Base-by-base conservation (phyloP, 2,329 filamentous ascomycete species). In the Neoascochyta sp. region DNA sequence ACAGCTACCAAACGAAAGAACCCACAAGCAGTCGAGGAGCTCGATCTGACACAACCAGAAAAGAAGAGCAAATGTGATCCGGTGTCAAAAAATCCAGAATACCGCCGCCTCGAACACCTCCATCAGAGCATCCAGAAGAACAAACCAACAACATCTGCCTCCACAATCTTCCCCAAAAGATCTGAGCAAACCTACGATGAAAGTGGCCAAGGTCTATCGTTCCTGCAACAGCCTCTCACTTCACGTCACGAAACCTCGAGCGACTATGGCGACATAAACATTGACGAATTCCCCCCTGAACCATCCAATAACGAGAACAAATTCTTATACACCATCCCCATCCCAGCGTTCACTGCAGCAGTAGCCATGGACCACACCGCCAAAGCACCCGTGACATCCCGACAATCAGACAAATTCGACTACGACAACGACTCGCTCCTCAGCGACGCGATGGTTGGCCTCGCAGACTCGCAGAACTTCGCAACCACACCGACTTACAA, bases 341-440 rank as follows among this genome's bases (percentile, higher is more conserved):
- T n/a, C n/a, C n/a, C n/a, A n/a, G n/a, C n/a, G n/a, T n/a, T n/a
- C n/a, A n/a, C n/a, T n/a, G n/a, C n/a, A n/a, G n/a, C n/a, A n/a
- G n/a, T n/a, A n/a, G n/a, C n/a, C n/a, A n/a, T n/a, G 3, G n/a
- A 31, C 7, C 27, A 29, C 3, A 11, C 15, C 3, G n/a, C 2
- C 7, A 29, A 17, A 10, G 23, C 27, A 2, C n/a, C 18, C 3
- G 16, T 24, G 4, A 4, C n/a, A 0, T 41, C 41, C 19, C 18
- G 31, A 16, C 33, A 16, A 18, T 50, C 51, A 0, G 53, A 58
- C 9, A 33, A 33, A 0, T 60, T 52, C 25, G 50, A 31, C 5
- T n/a, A n/a, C n/a, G 57, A 62, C 13, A 45, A 55, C 10, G 54
- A 58, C 19, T 61, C 59, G 0, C 24, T 51, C 4, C 36, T 63